A percentile compares a stretch with the other conserved stretches of the same genome.
These are phyloP conservation scores for Emergomyces africanus DNA, from an alignment of 2,329 filamentous ascomycete species.

Conservation along the genomic window DNA sequence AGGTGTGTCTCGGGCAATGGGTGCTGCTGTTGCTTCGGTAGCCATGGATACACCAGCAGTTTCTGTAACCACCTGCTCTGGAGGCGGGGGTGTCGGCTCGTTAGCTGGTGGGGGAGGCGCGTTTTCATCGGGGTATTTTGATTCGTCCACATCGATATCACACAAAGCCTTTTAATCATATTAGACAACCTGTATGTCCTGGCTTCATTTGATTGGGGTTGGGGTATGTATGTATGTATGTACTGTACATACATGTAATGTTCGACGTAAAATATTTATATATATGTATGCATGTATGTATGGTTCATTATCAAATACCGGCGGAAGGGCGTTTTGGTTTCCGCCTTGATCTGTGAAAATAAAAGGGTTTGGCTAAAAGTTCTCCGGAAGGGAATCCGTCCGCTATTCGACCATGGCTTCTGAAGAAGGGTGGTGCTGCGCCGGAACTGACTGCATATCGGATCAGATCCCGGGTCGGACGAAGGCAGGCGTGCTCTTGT, in stretches of 20 bases:
- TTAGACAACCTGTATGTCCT: background rate
- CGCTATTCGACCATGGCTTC: no score
- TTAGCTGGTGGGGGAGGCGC: slow-evolving; percentile 9
- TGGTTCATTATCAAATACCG: no score
- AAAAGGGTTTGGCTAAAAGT: no score
- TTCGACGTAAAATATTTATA: no score
- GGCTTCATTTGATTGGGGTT: background rate
- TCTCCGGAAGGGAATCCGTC: no score
- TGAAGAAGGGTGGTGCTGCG: no score
- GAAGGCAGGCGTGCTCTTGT: no score
- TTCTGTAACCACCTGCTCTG: slow-evolving; percentile 9
- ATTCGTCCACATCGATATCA: slow-evolving; percentile 84
- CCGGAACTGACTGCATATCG: no score
- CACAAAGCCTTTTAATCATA: slow-evolving; percentile 54
- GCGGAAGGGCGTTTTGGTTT: no score
- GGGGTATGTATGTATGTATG: background rate
- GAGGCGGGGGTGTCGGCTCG: slow-evolving; percentile 10
- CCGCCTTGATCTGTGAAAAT: no score
- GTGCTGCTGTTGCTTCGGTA: slow-evolving; percentile 5
- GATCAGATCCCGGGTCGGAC: no score
- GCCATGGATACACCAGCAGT: slow-evolving; percentile 7
- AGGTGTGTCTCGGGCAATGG: slow-evolving; percentile 3
- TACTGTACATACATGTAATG: background rate
- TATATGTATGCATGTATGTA: no score
- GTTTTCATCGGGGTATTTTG: slow-evolving; percentile 50